A percentile compares a stretch with the other conserved stretches of the same genome.
Evolutionary conservation across 1,139 yeast genomes (phyloP).

Genomic region (Kodamaea ohmeri): DNA sequence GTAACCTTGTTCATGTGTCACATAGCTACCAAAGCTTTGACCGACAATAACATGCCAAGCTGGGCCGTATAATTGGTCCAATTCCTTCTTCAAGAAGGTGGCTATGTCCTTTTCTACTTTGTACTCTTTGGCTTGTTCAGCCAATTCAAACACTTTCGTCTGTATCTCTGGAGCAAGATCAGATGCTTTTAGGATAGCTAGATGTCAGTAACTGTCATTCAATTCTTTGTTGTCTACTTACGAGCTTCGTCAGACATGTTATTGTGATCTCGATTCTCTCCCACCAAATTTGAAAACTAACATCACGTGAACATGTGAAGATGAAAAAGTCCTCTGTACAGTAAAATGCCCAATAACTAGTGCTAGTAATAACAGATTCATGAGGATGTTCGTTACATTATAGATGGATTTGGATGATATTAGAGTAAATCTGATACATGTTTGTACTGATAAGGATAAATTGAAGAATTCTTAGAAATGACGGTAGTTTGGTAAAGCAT

Average conservation of each 20-base stretch:
- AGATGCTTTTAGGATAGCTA: conserved; percentile 47
- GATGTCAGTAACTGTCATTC: conserved; percentile 10
- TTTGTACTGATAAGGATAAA: too few relatives aligned
- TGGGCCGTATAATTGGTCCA: conserved; percentile 60
- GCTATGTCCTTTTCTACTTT: conserved; percentile 74
- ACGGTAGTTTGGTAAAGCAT: too few relatives aligned
- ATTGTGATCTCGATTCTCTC: neutral
- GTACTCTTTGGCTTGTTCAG: conserved; percentile 48
- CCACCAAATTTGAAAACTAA: neutral
- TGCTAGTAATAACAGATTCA: too few relatives aligned
- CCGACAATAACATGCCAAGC: conserved; percentile 98
- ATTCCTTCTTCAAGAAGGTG: conserved; percentile 71
- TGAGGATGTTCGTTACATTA: too few relatives aligned
- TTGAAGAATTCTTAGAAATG: too few relatives aligned
- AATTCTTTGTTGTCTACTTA: conserved; percentile 1
- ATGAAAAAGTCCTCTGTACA: too few relatives aligned
- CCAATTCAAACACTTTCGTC: conserved; percentile 55
- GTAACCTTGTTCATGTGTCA: conserved; percentile 83
- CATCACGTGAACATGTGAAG: conserved; percentile 4
- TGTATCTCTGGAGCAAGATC: conserved; percentile 58
- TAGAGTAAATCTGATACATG: too few relatives aligned
- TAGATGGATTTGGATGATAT: too few relatives aligned
- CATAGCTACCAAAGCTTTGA: conserved; percentile 87
- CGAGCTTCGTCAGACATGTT: conserved; percentile 11
- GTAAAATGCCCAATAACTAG: too few relatives aligned